Percentiles rank a stretch among this genome's conserved stretches.
These are phyloP conservation scores for Platanthera zijinensis DNA, from an alignment of 106 monocot species.

Conservation along the genomic window DNA sequence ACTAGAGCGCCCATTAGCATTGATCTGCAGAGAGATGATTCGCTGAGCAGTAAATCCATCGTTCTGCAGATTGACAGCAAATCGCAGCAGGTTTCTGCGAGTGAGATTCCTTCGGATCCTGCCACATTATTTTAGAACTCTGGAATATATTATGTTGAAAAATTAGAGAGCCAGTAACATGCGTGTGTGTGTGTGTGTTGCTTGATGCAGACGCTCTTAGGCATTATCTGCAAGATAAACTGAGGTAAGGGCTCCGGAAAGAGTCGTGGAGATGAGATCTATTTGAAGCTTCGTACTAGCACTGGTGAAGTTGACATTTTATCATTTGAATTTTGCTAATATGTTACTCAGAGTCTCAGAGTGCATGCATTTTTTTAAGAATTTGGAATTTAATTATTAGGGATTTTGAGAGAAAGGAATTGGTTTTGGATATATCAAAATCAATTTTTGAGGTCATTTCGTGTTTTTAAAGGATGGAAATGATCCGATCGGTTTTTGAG, in stretches of 20 bases:
- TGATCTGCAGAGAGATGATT: slow-evolving; percentile 59
- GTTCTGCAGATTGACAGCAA: slow-evolving; percentile 85
- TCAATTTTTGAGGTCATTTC: too few species aligned
- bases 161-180: background rate
- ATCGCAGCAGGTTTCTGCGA: slow-evolving; percentile 95
- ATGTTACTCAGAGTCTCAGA: too few species aligned
- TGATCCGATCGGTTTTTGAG: too few species aligned
- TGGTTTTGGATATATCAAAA: too few species aligned
- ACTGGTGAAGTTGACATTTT: slow-evolving; percentile 44
- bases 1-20: slow-evolving; percentile 84
- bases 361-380: too few species aligned
- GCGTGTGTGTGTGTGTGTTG: too few species aligned
- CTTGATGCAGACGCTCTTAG: slow-evolving; percentile 65
- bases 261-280: slow-evolving; percentile 67
- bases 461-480: too few species aligned
- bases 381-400: too few species aligned
- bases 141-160: background rate
- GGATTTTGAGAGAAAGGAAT: too few species aligned
- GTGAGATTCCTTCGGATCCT: slow-evolving; percentile 31
- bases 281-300: slow-evolving; percentile 77
- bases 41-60: slow-evolving; percentile 76
- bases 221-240: slow-evolving; percentile 86
- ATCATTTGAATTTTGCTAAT: background rate
- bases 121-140: background rate
- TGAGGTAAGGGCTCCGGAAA: slow-evolving; percentile 66